phyloP scores from a whole-genome alignment of 2,329 filamentous ascomycete genomes.

The Berkeleyomyces rouxiae region DNA sequence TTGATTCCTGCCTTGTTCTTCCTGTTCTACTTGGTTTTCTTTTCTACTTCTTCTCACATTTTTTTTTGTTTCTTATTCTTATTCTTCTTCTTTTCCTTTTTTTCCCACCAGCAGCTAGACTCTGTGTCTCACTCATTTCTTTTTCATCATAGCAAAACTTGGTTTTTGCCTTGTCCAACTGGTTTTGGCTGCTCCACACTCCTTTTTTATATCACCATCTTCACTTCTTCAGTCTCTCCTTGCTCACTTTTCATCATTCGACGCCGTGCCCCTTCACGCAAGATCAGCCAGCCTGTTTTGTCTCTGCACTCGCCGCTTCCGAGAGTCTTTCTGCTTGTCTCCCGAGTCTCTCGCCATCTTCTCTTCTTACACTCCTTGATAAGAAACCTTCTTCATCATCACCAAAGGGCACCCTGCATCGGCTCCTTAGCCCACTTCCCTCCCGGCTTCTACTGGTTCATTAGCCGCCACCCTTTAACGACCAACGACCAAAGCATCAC shows the following conservation, averaged over 20 bases:
- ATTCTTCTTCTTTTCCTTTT: slow-evolving; percentile 32
- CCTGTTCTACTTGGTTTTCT: neutral
- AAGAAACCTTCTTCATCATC: neutral
- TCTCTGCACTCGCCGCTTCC: neutral
- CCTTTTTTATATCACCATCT: slow-evolving; percentile 8
- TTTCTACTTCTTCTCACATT: neutral
- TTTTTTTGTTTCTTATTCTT: slow-evolving; percentile 15
- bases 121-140: slow-evolving; percentile 13
- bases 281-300: neutral
- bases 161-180: slow-evolving; percentile 15
- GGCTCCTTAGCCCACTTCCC: neutral
- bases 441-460: neutral
- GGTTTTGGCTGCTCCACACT: slow-evolving; percentile 15
- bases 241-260: neutral
- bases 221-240: neutral
- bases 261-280: neutral
- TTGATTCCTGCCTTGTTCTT: neutral
- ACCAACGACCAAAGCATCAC: slow-evolving; percentile 13
- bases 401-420: neutral
- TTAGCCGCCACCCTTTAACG: slow-evolving; percentile 7
- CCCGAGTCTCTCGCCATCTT: neutral
- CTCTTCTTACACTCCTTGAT: neutral
- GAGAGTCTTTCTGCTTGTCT: neutral
- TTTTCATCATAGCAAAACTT: neutral
- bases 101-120: slow-evolving; percentile 10